phyloP scores from a whole-genome alignment of 176 grass and related monocot genomes.

The Coix lacrymajobi region DNA sequence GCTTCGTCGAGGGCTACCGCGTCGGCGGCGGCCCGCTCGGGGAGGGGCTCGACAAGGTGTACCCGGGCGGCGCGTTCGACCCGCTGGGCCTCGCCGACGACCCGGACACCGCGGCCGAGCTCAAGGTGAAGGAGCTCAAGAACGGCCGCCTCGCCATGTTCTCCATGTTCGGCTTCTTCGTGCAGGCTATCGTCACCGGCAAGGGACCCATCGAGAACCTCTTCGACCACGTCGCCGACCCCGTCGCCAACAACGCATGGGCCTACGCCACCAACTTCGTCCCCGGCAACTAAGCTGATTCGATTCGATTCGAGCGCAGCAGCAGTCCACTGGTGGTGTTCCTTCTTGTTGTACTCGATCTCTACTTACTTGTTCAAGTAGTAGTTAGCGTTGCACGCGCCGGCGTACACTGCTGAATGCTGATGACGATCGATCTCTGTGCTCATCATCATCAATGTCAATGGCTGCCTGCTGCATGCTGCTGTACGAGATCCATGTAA shows the following conservation, averaged over 20 bases:
- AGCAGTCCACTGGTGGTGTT: too few relatives aligned
- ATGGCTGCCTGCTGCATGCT: not conserved
- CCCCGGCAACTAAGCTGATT: slow-evolving; percentile 56
- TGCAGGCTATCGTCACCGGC: slow-evolving; percentile 92
- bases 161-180: slow-evolving; percentile 98
- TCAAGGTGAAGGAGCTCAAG: slow-evolving; percentile 98
- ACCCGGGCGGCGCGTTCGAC: slow-evolving; percentile 66
- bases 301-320: not conserved
- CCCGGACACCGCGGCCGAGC: slow-evolving; percentile 67
- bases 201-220: slow-evolving; percentile 96
- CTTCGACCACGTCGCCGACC: slow-evolving; percentile 82
- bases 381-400: slow-evolving; percentile 1
- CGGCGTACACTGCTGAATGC: not conserved
- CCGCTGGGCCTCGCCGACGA: slow-evolving; percentile 66
- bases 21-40: slow-evolving; percentile 63
- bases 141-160: slow-evolving; percentile 94
- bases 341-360: too few relatives aligned
- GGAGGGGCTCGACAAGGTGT: slow-evolving; percentile 59
- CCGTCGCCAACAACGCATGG: slow-evolving; percentile 96
- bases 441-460: not conserved
- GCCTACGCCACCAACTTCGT: slow-evolving; percentile 98
- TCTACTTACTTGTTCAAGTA: not conserved
- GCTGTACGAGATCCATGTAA: not conserved
- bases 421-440: too few relatives aligned
- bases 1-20: slow-evolving; percentile 78